These are phyloP conservation scores for Tetradesmus obliquus DNA, from an alignment of 139 green algal species.

Conservation along the genomic window DNA sequence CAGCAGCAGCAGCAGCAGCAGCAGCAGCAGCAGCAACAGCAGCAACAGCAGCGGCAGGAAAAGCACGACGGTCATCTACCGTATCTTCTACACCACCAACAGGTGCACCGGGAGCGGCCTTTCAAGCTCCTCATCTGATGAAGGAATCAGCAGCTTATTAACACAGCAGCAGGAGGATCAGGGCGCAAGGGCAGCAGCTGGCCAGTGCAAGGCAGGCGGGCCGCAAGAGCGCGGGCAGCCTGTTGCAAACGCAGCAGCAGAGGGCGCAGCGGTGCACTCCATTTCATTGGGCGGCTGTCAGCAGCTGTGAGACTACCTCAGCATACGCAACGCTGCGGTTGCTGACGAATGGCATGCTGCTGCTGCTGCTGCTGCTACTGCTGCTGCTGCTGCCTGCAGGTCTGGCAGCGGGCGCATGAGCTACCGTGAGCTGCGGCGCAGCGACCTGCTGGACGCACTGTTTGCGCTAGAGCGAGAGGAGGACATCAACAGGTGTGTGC, in stretches of 20 bases:
- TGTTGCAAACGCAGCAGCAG: background rate
- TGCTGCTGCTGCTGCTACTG: background rate
- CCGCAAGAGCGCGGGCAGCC: no score
- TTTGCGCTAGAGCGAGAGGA: slow-evolving; percentile 89
- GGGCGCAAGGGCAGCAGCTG: background rate
- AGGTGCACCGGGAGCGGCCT: slow-evolving; percentile 34
- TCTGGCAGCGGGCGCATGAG: slow-evolving; percentile 80
- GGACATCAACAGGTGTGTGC: slow-evolving; percentile 92
- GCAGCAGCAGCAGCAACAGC: background rate
- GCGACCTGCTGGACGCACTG: slow-evolving; percentile 90
- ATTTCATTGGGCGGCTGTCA: background rate
- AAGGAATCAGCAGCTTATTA: background rate
- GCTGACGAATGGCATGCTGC: background rate
- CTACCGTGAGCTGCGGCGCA: slow-evolving; percentile 87
- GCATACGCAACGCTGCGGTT: background rate
- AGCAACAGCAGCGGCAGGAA: background rate
- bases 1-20: background rate
- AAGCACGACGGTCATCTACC: slow-evolving; percentile 83
- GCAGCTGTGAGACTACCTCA: background rate
- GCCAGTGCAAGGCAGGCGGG: background rate
- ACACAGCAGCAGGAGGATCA: background rate
- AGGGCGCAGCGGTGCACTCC: background rate
- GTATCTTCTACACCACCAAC: slow-evolving; percentile 97
- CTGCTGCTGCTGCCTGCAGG: background rate
- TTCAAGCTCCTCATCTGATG: background rate